Base-by-base conservation (phyloP, 768 basidiomycete species). In the Rhodotorula kratochvilovae region DNA sequence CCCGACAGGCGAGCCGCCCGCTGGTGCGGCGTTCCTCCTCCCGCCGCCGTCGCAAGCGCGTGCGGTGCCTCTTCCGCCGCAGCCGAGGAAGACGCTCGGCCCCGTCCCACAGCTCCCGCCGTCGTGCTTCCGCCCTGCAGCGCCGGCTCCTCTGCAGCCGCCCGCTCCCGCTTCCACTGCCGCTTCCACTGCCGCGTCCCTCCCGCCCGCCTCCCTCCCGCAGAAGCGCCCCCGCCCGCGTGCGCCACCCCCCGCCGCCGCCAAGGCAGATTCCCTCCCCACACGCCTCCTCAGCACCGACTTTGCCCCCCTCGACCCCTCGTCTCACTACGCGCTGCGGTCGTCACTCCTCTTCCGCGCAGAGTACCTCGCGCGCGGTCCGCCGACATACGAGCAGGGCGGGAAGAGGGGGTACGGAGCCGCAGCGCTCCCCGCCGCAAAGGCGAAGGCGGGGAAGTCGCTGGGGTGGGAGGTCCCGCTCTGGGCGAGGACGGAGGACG, bases 401-500 rank as follows among this genome's bases (percentile, higher is more conserved):
- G 60, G 43, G 12, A 23, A 29, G 56, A n/a, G 46, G 5, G 36
- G 46, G 27, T 25, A 55, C n/a, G 46, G 43, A 7, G 27, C 29
- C 25, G 36, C n/a, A 33, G 13, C 51, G n/a, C 45, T 17, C 17
- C 12, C 21, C 10, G 51, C 29, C 8, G 13, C n/a, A 2, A 57
- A 48, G 33, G 33, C 29, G 11, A n/a, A 39, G 56, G 5, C 27
- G 19, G 13, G n/a, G 35, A 19, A 17, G 55, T 27, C 19, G 56
- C 13, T n/a, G 43, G 27, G 10, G 31, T 45, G 19, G 6, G 29
- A 39, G 46, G 43, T 27, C n/a, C 65, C 65, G n/a, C n/a, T 31
- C 21, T 66, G 65, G 65, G 65, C 65, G n/a, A n/a, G 39, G 36
- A 60, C 65, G 27, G 27, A 8, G 23, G 54, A 33, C 15, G 54